These are phyloP conservation scores for Aspergillus sp. DNA, from an alignment of 2,329 filamentous ascomycete species.

Conservation along the genomic window DNA sequence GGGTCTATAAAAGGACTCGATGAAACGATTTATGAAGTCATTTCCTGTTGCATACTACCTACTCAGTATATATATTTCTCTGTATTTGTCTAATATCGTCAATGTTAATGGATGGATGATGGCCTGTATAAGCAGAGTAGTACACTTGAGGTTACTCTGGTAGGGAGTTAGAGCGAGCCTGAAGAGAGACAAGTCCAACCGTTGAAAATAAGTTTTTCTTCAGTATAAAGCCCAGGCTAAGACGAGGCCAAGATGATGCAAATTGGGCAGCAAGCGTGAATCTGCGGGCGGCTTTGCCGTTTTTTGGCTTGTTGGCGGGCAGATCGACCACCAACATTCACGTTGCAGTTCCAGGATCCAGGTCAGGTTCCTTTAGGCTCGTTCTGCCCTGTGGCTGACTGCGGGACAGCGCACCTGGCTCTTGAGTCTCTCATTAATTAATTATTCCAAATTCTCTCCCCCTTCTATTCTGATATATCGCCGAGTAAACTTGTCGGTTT, in stretches of 20 bases:
- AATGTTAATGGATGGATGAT: not conserved
- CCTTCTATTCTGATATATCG: not conserved
- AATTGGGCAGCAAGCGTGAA: constrained; percentile 19
- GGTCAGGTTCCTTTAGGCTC: not conserved
- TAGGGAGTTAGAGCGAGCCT: not conserved
- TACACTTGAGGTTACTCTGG: not conserved
- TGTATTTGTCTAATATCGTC: not conserved
- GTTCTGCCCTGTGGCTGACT: not conserved
- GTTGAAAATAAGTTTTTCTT: not conserved
- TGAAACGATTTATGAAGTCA: not conserved
- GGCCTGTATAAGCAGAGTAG: not conserved
- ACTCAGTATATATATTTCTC: not conserved
- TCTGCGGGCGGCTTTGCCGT: constrained; percentile 7
- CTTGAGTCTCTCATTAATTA: not conserved
- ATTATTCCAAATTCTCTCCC: not conserved
- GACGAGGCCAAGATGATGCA: constrained; percentile 11
- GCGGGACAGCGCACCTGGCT: not conserved
- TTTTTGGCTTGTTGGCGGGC: not conserved
- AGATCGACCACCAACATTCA: constrained; percentile 5
- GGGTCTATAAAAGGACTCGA: not conserved
- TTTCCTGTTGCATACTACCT: not conserved
- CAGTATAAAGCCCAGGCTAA: not conserved
- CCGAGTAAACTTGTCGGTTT: too few relatives aligned
- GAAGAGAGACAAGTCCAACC: not conserved
- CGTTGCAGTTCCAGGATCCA: too few relatives aligned